phyloP scores from a whole-genome alignment of 495 filamentous ascomycete genomes.

The Tuber aestivum region DNA sequence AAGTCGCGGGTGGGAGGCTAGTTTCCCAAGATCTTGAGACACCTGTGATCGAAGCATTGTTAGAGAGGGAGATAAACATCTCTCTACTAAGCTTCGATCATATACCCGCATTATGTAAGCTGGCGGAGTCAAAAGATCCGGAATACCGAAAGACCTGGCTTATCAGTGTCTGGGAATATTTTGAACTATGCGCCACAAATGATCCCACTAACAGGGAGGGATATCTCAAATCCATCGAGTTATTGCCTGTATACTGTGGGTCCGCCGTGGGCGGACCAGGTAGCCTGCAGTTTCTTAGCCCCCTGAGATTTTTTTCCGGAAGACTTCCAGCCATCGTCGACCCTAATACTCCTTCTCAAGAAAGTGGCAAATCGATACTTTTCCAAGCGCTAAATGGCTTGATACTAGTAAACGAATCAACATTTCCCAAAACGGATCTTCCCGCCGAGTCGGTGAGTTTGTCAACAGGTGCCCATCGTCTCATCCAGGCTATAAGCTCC shows the following conservation, averaged over 20 bases:
- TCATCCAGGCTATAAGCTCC: slow-evolving; percentile 14
- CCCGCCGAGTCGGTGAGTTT: slow-evolving; percentile 3
- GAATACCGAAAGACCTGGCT: slow-evolving; percentile 21
- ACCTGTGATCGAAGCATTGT: slow-evolving; percentile 4
- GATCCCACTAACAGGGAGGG: not conserved
- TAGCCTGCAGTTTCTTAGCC: not conserved
- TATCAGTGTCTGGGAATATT: slow-evolving; percentile 25
- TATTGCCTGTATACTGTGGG: slow-evolving; percentile 27
- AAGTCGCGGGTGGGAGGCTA: slow-evolving; percentile 7
- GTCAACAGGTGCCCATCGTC: slow-evolving; percentile 9
- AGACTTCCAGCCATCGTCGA: not conserved
- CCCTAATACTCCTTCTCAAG: not conserved
- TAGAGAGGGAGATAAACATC: slow-evolving; percentile 13
- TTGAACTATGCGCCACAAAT: not conserved
- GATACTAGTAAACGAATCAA: slow-evolving; percentile 19
- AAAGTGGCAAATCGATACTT: not conserved
- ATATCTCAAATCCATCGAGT: slow-evolving; percentile 6
- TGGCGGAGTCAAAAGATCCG: not conserved
- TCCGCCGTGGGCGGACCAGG: slow-evolving; percentile 8
- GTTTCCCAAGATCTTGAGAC: slow-evolving; percentile 2
- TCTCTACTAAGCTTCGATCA: slow-evolving; percentile 18
- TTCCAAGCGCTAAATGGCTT: slow-evolving; percentile 12
- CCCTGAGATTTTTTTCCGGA: not conserved
- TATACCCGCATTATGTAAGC: slow-evolving; percentile 15
- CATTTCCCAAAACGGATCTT: slow-evolving; percentile 13